Base-by-base conservation (phyloP, 208 protist genomes). In the Leishmania braziliensis region DNA sequence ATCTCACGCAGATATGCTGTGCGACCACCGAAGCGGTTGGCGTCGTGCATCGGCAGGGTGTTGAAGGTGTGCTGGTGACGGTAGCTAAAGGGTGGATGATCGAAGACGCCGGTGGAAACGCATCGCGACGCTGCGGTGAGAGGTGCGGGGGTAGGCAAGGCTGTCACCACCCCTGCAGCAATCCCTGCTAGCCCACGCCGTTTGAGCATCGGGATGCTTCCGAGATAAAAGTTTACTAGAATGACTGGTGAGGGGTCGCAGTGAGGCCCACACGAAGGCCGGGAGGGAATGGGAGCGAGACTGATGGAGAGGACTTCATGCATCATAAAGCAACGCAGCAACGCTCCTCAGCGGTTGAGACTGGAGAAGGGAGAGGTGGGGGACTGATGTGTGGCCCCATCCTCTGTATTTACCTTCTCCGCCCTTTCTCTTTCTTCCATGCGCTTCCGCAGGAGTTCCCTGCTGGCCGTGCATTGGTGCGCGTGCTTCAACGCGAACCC, bases 1-100 rank as follows among this genome's bases (percentile, higher is more conserved):
- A 96, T 97, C 79, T 96, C 92, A 2, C 93, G 88, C 75, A 98
- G 83, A 75, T 96, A 95, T 26, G 93, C 92, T 2, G 88, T 93
- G 50, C 95, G 90, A 26, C 95, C 95, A 51, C 95, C 95, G 74
- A 97, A 96, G 23, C 90, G 88, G 80, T 93, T 98, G 6, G 93
- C 90, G 58, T 98, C 95, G 86, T 96, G 93, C 79, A 96, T 80
- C 18, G 95, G 93, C 26, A 96, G 84, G 5, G 95, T 96, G 88
- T 95, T 91, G 85, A 93, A 96, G 71, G 92, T 91, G 88, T 98
- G 95, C 68, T 88, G 89, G 20, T 88, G 89, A 9, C 93, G 90
- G 79, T 88, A 90, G 78, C 87, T 86, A 62, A 88, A 93, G 20
- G 85, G 86, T 5, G 90, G 88, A 63, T 98, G 95, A 51, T 96